Base-by-base conservation (phyloP, 768 basidiomycete genomes). In the Leucosporidium yakuticum region DNA sequence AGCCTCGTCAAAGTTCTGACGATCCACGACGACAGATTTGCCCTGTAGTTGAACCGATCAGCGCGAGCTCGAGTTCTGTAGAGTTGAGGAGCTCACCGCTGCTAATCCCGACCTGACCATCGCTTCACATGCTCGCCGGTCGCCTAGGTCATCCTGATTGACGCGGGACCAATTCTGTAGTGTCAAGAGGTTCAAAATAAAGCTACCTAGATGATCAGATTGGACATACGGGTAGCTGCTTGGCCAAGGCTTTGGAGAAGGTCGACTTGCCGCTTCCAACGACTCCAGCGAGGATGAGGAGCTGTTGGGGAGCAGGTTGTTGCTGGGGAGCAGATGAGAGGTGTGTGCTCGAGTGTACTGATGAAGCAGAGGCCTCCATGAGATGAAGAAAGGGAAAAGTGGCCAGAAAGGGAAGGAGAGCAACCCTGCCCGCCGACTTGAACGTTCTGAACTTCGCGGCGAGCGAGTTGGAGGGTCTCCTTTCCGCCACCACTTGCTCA, bases 131-230 rank as follows among this genome's bases (percentile, higher is more conserved):
- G 65, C 58, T 4, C 66, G 21, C 1, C 71, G 65, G 57, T 69
- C 68, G 0, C 71, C 71, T 14, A 73, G 48, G 48, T 69, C 69
- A 50, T 73, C 71, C 49, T 73, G 71, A 39, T 69, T 69, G 39
- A 73, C 68, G 2, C 71, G 56, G 0, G 44, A 49, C 71, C 71
- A 72, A 15, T n/a, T 29, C 70, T 72, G 34, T 14, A 17, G 31
- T 14, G 5, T 21, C 4, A 21, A 23, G 14, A 4, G 12, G 0
- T 47, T 59, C 51, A 47, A 4, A 4, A 11, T 9, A 23, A 2
- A 8, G 23, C 0, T 21, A 1, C 15, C 9, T 4, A 9, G 4
- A 2, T 23, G 29, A 29, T 0, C 47, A 6, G 8, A 29, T 1
- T n/a, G 21, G 34, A 49, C 71, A 14, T 1, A 69, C 66, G 15